Evolutionary conservation across 140 eudicot genomes (phyloP).

Genomic region (Oenanthe javanica): DNA sequence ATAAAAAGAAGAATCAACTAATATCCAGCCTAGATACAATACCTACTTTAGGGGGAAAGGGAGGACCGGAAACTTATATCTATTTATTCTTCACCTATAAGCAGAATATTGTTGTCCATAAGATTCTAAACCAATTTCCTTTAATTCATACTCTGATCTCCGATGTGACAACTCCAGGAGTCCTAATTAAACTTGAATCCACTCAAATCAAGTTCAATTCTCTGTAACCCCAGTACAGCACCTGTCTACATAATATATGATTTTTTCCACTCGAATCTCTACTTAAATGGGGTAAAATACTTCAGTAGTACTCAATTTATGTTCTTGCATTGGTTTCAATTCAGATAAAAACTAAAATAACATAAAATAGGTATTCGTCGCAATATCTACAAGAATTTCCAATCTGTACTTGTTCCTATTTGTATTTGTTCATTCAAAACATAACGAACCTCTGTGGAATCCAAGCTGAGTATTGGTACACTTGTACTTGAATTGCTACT

Average conservation of each 20-base stretch:
- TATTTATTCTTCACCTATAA: not conserved
- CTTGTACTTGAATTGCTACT: not conserved
- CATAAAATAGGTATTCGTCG: not conserved
- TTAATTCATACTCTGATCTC: not conserved
- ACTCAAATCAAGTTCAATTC: not conserved
- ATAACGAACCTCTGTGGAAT: not conserved
- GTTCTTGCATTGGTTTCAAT: not conserved
- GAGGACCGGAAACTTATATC: not conserved
- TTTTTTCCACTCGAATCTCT: not conserved
- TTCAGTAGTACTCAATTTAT: not conserved
- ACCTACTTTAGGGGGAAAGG: not conserved
- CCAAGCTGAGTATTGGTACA: not conserved
- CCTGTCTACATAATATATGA: not conserved
- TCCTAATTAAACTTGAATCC: not conserved
- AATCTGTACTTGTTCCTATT: not conserved
- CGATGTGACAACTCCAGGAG: not conserved
- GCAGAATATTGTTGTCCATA: not conserved
- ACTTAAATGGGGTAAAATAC: not conserved
- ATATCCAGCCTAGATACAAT: conserved; percentile 1
- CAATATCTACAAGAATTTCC: not conserved
- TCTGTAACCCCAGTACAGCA: not conserved
- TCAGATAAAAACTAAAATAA: not conserved
- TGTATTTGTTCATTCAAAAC: not conserved
- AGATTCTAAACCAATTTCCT: not conserved
- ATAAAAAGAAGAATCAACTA: not conserved